Conservation (phyloP, 345 rosid genomes). For the Lumnitzera littorea region DNA sequence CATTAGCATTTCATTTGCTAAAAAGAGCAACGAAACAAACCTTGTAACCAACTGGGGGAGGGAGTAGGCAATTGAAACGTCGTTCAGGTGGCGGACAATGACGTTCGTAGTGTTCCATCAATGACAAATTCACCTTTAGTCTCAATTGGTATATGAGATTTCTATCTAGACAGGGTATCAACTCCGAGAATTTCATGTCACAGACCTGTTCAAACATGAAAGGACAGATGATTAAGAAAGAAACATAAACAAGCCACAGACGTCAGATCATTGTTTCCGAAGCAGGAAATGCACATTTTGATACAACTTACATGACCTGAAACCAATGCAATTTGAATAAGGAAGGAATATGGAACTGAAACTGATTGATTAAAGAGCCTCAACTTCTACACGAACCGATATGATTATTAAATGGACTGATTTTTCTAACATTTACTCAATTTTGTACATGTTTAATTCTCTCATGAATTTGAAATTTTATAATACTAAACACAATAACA, state of each 20-base stretch:
- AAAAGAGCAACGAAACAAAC: slow-evolving; percentile 25
- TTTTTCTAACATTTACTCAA: too few relatives aligned
- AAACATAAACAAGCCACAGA: not conserved
- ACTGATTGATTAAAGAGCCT: too few relatives aligned
- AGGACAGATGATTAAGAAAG: not conserved
- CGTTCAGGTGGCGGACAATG: slow-evolving; percentile 88
- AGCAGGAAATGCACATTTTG: too few relatives aligned
- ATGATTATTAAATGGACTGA: too few relatives aligned
- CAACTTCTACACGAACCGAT: too few relatives aligned
- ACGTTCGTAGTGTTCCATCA: slow-evolving; percentile 96
- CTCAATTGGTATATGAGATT: slow-evolving; percentile 73
- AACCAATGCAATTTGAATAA: too few relatives aligned
- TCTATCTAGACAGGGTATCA: slow-evolving; percentile 91
- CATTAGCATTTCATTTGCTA: not conserved
- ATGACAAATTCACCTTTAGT: slow-evolving; percentile 60
- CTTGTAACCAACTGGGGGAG: slow-evolving; percentile 86
- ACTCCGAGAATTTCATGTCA: slow-evolving; percentile 65
- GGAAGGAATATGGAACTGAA: too few relatives aligned
- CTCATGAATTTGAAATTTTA: too few relatives aligned
- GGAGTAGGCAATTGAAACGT: slow-evolving; percentile 82
- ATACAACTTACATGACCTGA: too few relatives aligned
- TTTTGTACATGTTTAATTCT: too few relatives aligned
- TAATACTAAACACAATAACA: too few relatives aligned
- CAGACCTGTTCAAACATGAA: slow-evolving; percentile 42
- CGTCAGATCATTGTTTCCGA: too few relatives aligned